Evolutionary conservation across 805 yeast genomes (phyloP), one percentile per base, ranked within the genome.

Genomic region (Cyberlindnera saturnus): DNA sequence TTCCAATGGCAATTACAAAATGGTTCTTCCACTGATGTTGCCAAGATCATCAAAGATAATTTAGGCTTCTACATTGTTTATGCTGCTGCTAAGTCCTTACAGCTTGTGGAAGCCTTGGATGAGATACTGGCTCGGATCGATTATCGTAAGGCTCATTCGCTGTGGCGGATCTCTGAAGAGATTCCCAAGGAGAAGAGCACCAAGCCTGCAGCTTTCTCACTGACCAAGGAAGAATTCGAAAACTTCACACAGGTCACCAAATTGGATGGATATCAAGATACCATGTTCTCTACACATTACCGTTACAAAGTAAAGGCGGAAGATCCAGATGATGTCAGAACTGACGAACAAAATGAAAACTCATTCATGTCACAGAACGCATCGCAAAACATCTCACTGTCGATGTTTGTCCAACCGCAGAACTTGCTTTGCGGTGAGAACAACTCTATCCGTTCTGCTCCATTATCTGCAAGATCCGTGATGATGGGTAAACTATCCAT

Each of bases 1-100:
- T 64, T 64, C 43, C 66, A 65, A 43, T 75, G 79, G 79, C 61
- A 60, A 36, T 32, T 67, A 14, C 19, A 43, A 39, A 37, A 40
- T 10, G 34, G 17, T 0, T 30, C 15, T 5, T 34, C 18, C 3
- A 13, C 20, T 11, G 36, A 44, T 3, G 34, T 26, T 19, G 16
- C 32, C 3, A 33, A 43, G 1, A 34, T 50, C 5, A n/a, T 52
- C 7, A 39, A 20, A 28, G 62, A 58, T 36, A 58, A 56, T 39
- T 34, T 56, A 20, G 61, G 48, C 14, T 50, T 40, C 32, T 17
- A 39, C 6, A 44, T 50, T 14, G 36, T 40, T 5, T 57, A 48
- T 29, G 48, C 29, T 35, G 40, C 51, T 6, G 30, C 56, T 0
- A 44, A 47, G 31, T 15, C 40, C 6, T 39, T 48, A n/a, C 38